Base-by-base conservation (phyloP, 169 alveolate genomes). In the Cryptosporidium meleagridis region DNA sequence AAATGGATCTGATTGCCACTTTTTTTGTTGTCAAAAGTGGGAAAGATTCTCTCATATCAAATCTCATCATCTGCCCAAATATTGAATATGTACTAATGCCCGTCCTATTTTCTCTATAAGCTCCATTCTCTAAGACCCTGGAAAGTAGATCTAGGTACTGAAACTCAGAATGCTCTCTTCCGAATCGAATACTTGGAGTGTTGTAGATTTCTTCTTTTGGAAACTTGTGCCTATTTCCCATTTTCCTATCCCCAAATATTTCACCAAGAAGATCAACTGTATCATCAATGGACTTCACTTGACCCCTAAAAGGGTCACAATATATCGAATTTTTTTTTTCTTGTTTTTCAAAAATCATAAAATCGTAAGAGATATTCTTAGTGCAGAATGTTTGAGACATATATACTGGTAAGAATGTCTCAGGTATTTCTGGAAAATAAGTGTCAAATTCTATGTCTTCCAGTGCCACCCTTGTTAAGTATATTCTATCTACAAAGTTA, bases 1-100 rank as follows among this genome's bases (percentile, higher is more conserved):
- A 91, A 26, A 86, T 71, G 45, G 65, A 12, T 8, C 71, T 58
- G 21, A 73, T 58, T 37, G 86, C 97, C 29, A 97, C 98, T 68
- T 95, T 95, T 89, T 98, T 98, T 5, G 99, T 98, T 23, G 99
- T 98, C 39, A 98, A 94, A 48, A 98, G 92, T 7, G 99, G 99
- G 91, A 97, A 98, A 29, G 98, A 93, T 75, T 97, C 92, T 33
- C 93, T 85, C 35, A 98, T 93, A 92, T 98, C 96, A 89, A 93
- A 98, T 69, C 98, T 96, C 99, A 98, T 97, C 91, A 93, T 93
- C 70, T 96, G 93, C 9, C 99, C 99, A 86, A 97, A 98, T 85
- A 95, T 92, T 62, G 85, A 84, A 48, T 45, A 69, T 87, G 85
- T 69, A 52, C 69, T 58, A 7, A 69, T 84, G 9, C 97, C 97